Conservation (phyloP, 2,329 filamentous ascomycete species). For the Aphanocladium album region DNA sequence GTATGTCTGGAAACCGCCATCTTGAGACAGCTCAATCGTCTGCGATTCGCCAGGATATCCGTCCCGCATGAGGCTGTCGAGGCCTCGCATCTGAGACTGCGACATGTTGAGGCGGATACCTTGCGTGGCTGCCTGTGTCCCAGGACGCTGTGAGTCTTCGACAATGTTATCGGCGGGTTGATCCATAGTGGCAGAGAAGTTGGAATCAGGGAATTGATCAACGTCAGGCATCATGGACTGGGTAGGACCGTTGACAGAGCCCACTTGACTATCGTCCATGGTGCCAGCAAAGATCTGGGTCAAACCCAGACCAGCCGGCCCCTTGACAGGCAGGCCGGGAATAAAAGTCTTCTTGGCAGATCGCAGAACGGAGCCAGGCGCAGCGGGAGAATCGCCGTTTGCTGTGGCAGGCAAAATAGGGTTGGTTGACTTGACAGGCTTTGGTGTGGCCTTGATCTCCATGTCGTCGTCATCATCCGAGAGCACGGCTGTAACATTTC, state of each 20-base stretch:
- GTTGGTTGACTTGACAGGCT: conserved; percentile 32
- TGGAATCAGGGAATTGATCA: conserved; percentile 51
- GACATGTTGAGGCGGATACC: conserved; percentile 52
- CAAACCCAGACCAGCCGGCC: conserved; percentile 63
- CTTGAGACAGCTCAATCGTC: conserved; percentile 72
- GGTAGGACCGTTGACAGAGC: conserved; percentile 26
- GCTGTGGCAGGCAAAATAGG: conserved; percentile 38
- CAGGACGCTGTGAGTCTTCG: conserved; percentile 36
- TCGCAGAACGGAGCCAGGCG: conserved; percentile 60
- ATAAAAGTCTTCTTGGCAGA: conserved; percentile 67
- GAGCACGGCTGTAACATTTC: conserved; percentile 49
- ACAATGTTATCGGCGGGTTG: conserved; percentile 48
- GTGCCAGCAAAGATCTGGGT: conserved; percentile 91
- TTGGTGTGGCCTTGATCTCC: conserved; percentile 43
- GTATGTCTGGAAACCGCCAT: conserved; percentile 67
- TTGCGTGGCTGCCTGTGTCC: conserved; percentile 35
- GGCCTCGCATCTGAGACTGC: conserved; percentile 55
- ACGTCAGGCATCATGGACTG: conserved; percentile 54
- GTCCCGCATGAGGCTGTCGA: conserved; percentile 50
- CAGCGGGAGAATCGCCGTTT: conserved; percentile 45
- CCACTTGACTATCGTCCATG: conserved; percentile 61
- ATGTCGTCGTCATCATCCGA: conserved; percentile 63
- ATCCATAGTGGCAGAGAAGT: conserved; percentile 57
- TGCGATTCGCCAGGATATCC: conserved; percentile 54
- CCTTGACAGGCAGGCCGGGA: conserved; percentile 58